Conservation (phyloP, 768 basidiomycete genomes). For the Pleurotus salmoneostramineus region DNA sequence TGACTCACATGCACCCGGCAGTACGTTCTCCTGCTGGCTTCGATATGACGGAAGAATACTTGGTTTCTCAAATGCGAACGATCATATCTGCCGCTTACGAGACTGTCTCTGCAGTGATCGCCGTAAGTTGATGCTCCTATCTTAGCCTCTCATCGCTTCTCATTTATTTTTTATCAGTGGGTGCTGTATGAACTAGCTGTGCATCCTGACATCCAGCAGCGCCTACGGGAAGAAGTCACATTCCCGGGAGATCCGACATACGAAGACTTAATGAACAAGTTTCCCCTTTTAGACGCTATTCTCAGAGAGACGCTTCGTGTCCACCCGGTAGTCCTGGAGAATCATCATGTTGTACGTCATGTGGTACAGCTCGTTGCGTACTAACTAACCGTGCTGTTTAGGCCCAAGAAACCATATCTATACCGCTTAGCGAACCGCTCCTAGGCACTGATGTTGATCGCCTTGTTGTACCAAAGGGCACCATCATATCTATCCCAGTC, state of each 20-base stretch:
- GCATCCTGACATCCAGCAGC: constrained; percentile 46
- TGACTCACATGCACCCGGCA: background rate
- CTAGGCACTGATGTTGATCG: constrained; percentile 36
- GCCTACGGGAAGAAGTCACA: constrained; percentile 52
- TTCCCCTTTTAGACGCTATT: constrained; percentile 56
- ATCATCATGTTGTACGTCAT: constrained; percentile 52
- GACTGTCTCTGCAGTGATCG: constrained; percentile 41
- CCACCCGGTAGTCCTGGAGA: constrained; percentile 60
- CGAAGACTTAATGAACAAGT: constrained; percentile 44
- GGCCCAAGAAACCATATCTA: constrained; percentile 46
- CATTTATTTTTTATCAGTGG: constrained; percentile 40
- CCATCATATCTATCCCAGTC: constrained; percentile 48
- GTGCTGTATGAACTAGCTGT: constrained; percentile 57
- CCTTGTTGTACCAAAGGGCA: constrained; percentile 54
- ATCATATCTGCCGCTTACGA: constrained; percentile 61
- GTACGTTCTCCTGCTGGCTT: constrained; percentile 20
- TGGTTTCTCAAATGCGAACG: constrained; percentile 60
- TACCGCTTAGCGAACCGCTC: constrained; percentile 54
- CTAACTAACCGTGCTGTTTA: constrained; percentile 17
- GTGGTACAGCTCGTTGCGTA: background rate
- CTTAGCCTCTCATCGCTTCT: constrained; percentile 13
- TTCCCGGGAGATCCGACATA: constrained; percentile 43
- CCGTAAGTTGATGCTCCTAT: constrained; percentile 22
- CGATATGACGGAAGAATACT: constrained; percentile 41
- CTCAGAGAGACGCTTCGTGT: constrained; percentile 59